Evolutionary conservation across 2,329 filamentous ascomycete species (phyloP), one percentile per base, ranked within the genome.

Genomic region (Trichoderma koningiopsis): DNA sequence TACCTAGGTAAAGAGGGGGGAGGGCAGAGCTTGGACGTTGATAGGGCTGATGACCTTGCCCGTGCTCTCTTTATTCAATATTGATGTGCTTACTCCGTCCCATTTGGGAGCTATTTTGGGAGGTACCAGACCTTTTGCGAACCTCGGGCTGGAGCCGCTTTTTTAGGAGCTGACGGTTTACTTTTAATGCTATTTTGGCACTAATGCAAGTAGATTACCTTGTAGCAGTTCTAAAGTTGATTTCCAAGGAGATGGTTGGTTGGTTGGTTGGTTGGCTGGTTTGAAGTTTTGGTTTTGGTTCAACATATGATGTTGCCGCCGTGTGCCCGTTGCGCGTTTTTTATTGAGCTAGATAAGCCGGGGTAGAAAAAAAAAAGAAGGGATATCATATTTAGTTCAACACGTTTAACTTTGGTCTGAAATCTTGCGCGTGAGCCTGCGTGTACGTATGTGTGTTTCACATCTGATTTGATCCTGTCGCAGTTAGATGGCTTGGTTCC

Each of bases 141-240:
- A 43, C 19, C 24, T 62, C 19, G 43, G n/a, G 37, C 16, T 47
- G 37, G n/a, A 35, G 61, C 27, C 47, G n/a, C 33, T 35, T 68
- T 61, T 61, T 60, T 68, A 60, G 64, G 60, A 58, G 56, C 64
- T 52, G 64, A 68, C 63, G 62, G 53, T n/a, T n/a, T 27, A 5
- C 27, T 53, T 66, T 35, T 49, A 11, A 31, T 56, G 49, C 49
- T 53, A 29, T 33, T 37, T 64, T 52, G 40, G 40, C 40, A 43
- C 40, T 43, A 43, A 43, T 43, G 40, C 19, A 43, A 19, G 16
- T 43, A 43, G 1, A 27, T 13, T 13, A 11, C 33, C 10, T 35
- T 35, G 11, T 11, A 35, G 1, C 11, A 11, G 37, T 43, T 19
- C 37, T 43, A 43, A 19, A 19, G 37, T 43, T 19, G 40, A n/a